A percentile compares a stretch with the other conserved stretches of the same genome.
Evolutionary conservation across 768 basidiomycete genomes (phyloP).

Genomic region (Tricholoma flavovirens): DNA sequence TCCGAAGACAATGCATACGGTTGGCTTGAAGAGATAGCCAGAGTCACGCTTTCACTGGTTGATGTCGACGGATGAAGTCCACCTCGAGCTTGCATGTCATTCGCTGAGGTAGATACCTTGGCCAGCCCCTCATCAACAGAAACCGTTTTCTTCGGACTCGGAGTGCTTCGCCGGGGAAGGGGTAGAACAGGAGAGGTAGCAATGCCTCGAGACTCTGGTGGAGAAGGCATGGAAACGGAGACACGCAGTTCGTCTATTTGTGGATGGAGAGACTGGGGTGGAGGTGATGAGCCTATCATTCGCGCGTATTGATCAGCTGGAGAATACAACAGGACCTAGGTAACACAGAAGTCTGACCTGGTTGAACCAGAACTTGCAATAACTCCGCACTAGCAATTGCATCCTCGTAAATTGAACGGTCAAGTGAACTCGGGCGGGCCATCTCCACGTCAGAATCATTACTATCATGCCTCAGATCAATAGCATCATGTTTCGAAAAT

Average conservation of each 20-base stretch:
- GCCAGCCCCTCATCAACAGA: not conserved
- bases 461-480: not conserved
- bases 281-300: not conserved
- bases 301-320: not conserved
- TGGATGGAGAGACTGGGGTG: too few species aligned
- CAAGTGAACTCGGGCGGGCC: not conserved
- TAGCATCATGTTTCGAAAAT: not conserved
- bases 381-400: conserved; percentile 4
- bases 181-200: not conserved
- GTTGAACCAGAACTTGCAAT: not conserved
- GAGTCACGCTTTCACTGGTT: not conserved
- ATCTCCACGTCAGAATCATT: not conserved
- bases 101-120: not conserved
- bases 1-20: not conserved
- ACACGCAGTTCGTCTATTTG: not conserved
- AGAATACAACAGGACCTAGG: not conserved
- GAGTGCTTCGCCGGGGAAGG: not conserved
- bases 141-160: not conserved
- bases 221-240: not conserved
- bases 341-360: not conserved
- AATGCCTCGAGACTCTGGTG: not conserved
- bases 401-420: not conserved
- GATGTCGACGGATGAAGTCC: not conserved
- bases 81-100: not conserved
- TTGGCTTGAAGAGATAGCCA: not conserved